Evolutionary conservation across 1,284 basidiomycete species (phyloP).

Genomic region (Ustilago shanxiensis): DNA sequence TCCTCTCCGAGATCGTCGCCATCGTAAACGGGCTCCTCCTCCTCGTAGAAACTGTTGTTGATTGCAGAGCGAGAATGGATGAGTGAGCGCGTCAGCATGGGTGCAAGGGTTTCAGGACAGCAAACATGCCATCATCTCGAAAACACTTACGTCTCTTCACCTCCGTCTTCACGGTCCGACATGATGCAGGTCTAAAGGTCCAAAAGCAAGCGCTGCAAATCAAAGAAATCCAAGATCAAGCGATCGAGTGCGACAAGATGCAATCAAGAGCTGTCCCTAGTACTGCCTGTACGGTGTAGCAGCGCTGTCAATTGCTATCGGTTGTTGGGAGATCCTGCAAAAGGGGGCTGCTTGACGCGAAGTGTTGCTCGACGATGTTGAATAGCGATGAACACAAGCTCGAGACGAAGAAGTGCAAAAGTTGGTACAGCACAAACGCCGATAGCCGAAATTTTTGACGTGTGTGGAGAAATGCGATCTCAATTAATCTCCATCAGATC

Average conservation of each 20-base stretch:
- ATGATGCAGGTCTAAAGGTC: conserved; percentile 26
- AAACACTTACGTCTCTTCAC: conserved; percentile 51
- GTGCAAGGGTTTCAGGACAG: too few species aligned
- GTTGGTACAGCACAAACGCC: conserved; percentile 25
- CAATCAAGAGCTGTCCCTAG: not conserved
- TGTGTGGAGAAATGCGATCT: conserved; percentile 31
- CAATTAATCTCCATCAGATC: not conserved
- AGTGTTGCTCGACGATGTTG: conserved; percentile 4
- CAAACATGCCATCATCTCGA: not conserved
- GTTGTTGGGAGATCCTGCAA: not conserved
- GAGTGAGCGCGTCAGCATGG: not conserved
- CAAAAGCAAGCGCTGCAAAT: not conserved
- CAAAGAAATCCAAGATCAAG: not conserved
- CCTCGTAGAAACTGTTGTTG: conserved; percentile 61
- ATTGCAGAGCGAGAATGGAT: not conserved
- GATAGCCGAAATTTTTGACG: conserved; percentile 39
- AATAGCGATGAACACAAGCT: not conserved
- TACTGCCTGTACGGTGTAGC: not conserved
- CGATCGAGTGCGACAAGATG: not conserved
- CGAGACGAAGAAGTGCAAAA: conserved; percentile 30
- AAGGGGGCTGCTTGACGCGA: not conserved
- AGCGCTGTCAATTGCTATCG: not conserved
- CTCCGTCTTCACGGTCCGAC: conserved; percentile 64
- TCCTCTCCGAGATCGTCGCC: conserved; percentile 58
- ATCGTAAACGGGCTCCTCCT: conserved; percentile 56